Evolutionary conservation across 805 yeast species (phyloP).

Genomic region (Starmerella floricola): DNA sequence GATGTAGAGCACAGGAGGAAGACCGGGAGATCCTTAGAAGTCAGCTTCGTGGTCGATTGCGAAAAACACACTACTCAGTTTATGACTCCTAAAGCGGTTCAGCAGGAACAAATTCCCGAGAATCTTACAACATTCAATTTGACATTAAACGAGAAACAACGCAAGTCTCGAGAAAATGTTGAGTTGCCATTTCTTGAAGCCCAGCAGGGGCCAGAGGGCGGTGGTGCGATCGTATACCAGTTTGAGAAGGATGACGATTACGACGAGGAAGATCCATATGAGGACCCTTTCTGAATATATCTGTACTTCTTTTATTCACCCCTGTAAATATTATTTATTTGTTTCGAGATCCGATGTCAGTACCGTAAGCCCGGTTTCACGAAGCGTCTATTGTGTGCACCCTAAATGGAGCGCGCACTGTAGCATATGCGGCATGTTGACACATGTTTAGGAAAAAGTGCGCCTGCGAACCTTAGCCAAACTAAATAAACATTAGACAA

Average conservation of each 20-base stretch:
- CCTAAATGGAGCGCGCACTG: too few species aligned
- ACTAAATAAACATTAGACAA: too few species aligned
- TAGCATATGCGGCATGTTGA: too few species aligned
- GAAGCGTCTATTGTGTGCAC: too few species aligned
- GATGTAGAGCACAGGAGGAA: constrained; percentile 59
- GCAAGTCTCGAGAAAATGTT: constrained; percentile 66
- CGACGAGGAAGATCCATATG: constrained; percentile 96
- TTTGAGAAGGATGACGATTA: constrained; percentile 95
- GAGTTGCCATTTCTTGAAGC: constrained; percentile 88
- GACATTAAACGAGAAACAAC: constrained; percentile 62
- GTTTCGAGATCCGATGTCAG: too few species aligned
- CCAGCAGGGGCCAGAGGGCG: constrained; percentile 46
- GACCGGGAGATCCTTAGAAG: constrained; percentile 65
- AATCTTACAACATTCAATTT: constrained; percentile 82
- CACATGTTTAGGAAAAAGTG: too few species aligned
- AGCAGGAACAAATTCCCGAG: constrained; percentile 38
- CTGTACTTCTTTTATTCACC: too few species aligned
- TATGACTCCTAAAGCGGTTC: constrained; percentile 24
- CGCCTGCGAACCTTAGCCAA: too few species aligned
- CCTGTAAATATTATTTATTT: too few species aligned
- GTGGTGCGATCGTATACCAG: constrained; percentile 93
- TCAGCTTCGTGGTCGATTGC: constrained; percentile 41
- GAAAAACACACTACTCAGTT: constrained; percentile 34
- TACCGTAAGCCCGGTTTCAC: too few species aligned
- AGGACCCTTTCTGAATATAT: constrained; percentile 66